Percentiles rank a stretch among this genome's conserved stretches.
phyloP scores from a whole-genome alignment of 2,329 filamentous ascomycete species.

The Exserohilum turcica region DNA sequence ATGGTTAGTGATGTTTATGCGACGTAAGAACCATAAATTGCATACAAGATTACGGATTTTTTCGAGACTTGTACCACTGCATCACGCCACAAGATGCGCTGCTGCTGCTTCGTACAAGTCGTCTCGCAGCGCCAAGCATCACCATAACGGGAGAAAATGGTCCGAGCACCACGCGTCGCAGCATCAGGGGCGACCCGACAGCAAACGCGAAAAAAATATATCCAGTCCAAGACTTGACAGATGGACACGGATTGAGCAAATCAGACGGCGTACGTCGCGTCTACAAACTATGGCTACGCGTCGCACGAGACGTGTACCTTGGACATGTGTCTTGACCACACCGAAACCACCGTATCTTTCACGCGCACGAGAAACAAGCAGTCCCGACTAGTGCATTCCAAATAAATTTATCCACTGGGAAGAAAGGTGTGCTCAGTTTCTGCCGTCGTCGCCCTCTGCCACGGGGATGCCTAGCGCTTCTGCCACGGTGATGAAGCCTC shows the following conservation, averaged over 20 bases:
- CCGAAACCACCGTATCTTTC: too few relatives aligned
- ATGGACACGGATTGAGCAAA: neutral
- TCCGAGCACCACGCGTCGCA: neutral
- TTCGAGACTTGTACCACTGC: too few relatives aligned
- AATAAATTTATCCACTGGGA: too few relatives aligned
- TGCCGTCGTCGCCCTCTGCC: conserved; percentile 1
- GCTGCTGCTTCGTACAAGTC: neutral
- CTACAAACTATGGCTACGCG: neutral
- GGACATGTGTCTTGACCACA: too few relatives aligned
- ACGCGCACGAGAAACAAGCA: too few relatives aligned
- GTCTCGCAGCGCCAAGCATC: neutral
- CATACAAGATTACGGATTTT: too few relatives aligned
- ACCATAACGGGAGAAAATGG: neutral
- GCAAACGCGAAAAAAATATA: neutral
- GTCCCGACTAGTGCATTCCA: too few relatives aligned
- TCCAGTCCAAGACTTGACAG: neutral
- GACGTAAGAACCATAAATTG: too few relatives aligned
- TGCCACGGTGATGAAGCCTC: conserved; percentile 56
- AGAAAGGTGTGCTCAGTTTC: conserved; percentile 24
- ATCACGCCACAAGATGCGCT: neutral
- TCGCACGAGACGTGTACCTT: neutral
- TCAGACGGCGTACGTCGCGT: neutral
- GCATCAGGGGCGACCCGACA: neutral
- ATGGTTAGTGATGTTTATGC: too few relatives aligned
- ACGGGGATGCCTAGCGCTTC: conserved; percentile 45